Evolutionary conservation across 768 basidiomycete genomes (phyloP), one percentile per base, ranked within the genome.

Genomic region (Suillus sp.): DNA sequence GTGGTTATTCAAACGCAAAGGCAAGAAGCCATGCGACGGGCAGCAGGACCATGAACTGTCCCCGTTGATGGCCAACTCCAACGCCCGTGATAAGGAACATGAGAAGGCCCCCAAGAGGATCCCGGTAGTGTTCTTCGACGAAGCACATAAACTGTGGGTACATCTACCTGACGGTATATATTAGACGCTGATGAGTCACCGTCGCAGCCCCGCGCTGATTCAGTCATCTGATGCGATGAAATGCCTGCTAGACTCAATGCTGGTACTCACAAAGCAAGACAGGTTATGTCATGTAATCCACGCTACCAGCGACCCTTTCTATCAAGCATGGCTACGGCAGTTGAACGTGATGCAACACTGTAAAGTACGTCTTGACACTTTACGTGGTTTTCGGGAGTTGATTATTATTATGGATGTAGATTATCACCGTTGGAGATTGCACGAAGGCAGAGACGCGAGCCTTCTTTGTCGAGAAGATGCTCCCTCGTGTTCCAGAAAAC

Each of bases 181-280:
- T 7, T 35, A 42, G 58, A 58, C 60, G 50, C 61, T 38, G 65
- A 60, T n/a, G 13, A 53, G 48, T 53, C n/a, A 48, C 32, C 30
- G 56, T 34, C 13, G 25, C 69, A 93, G 87, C 54, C 91, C 91
- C 0, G 82, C 86, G 6, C 79, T 93, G 48, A 90, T 93, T 47
- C 87, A 90, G 67, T 92, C 90, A 0, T 80, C 82, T 3, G 91
- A 91, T 35, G 84, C 91, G 3, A 92, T 95, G 90, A 94, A 93
- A 72, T 88, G 87, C 66, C 76, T 95, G 18, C 81, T 95, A 38
- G 93, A 94, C 69, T 90, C 91, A 14, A 91, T 93, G 85, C 84
- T 93, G 22, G 92, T 93, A 16, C 78, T 94, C 61, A 93, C 93
- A 37, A 93, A 94, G 77, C 93, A 94, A 73, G 92, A 93, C 70